Conservation (phyloP, 2,329 filamentous ascomycete genomes). For the Beauveria australis region DNA sequence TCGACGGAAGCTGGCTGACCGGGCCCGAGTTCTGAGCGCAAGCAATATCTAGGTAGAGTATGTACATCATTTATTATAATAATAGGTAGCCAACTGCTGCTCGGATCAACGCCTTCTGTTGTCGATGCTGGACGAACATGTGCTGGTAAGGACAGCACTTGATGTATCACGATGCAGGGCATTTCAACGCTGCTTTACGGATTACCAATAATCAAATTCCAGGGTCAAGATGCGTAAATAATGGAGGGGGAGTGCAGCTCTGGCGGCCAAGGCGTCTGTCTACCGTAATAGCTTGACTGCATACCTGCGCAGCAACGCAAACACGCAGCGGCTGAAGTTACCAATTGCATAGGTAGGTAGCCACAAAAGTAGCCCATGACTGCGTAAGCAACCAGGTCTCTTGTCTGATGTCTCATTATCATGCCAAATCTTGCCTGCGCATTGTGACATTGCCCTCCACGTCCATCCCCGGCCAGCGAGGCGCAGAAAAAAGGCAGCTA, state of each 20-base stretch:
- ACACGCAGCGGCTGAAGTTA: neutral
- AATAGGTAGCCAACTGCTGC: no score
- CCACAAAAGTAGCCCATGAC: no score
- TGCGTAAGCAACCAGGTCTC: neutral
- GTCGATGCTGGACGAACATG: neutral
- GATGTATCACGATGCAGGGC: no score
- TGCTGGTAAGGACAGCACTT: neutral
- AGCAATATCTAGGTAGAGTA: no score
- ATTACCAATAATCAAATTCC: no score
- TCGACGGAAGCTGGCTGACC: no score
- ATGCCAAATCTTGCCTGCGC: neutral
- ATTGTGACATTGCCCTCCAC: neutral
- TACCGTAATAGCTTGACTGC: neutral
- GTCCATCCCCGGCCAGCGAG: neutral
- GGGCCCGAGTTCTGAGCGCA: no score
- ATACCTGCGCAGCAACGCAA: neutral
- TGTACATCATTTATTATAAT: no score
- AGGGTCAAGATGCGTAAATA: neutral
- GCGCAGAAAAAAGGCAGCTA: neutral
- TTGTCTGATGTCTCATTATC: neutral
- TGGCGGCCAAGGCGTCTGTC: neutral
- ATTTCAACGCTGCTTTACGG: no score
- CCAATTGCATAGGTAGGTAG: neutral
- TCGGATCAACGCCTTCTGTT: neutral
- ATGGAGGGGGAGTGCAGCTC: neutral